Percentiles rank a stretch among this genome's conserved stretches.
Conservation (phyloP, 2,329 filamentous ascomycete genomes). For the Aureobasidium sp. region DNA sequence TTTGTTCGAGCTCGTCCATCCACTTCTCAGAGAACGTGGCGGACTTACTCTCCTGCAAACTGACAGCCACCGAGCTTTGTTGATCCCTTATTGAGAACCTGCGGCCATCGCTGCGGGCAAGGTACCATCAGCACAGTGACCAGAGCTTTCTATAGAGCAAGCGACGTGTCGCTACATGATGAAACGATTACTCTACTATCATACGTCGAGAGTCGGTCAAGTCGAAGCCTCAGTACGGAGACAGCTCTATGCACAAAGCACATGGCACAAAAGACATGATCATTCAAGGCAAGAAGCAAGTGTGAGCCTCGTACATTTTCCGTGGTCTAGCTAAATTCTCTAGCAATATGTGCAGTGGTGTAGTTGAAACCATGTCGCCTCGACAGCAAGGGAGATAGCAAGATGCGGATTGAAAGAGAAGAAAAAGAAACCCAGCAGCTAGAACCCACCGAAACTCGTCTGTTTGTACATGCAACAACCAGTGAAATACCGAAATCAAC, state of each 20-base stretch:
- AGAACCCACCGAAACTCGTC: neutral
- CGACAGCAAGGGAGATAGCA: neutral
- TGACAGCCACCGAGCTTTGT: neutral
- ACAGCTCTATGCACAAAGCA: neutral
- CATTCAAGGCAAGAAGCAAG: neutral
- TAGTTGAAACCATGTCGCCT: neutral
- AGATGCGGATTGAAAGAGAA: neutral
- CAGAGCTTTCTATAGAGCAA: neutral
- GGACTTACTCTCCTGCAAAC: neutral
- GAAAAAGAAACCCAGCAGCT: neutral
- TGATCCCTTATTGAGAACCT: neutral
- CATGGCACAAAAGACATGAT: no score
- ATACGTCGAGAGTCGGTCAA: no score
- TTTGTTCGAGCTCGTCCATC: neutral
- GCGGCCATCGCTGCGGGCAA: neutral
- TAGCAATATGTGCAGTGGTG: neutral
- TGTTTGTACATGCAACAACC: neutral
- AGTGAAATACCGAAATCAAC: neutral
- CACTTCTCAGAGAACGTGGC: neutral
- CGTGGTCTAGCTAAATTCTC: neutral
- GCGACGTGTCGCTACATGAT: neutral
- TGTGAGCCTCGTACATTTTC: neutral
- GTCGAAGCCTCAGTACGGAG: neutral
- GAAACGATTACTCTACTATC: neutral
- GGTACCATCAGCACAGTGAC: neutral